Evolutionary conservation across 2,329 filamentous ascomycete species (phyloP).

Genomic region (Sporothrix mexicana): DNA sequence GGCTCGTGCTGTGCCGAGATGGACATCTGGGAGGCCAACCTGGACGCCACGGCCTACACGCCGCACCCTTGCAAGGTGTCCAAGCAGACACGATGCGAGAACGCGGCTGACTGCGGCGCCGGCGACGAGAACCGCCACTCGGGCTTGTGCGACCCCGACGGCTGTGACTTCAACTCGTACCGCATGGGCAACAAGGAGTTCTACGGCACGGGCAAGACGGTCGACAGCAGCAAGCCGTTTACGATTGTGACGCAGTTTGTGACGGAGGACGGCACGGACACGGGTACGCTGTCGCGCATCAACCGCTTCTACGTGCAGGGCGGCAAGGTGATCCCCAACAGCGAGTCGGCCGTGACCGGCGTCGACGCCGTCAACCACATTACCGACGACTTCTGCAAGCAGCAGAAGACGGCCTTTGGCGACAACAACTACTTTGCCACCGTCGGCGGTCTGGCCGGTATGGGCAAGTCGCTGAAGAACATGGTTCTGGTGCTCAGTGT

Average conservation of each 20-base stretch:
- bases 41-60: slow-evolving; percentile 62
- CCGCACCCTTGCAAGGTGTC: slow-evolving; percentile 61
- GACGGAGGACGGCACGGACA: slow-evolving; percentile 47
- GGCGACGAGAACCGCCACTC: slow-evolving; percentile 46
- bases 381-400: slow-evolving; percentile 60
- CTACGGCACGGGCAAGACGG: slow-evolving; percentile 56
- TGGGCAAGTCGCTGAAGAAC: slow-evolving; percentile 48
- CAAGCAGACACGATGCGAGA: slow-evolving; percentile 51
- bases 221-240: slow-evolving; percentile 63
- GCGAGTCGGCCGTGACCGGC: slow-evolving; percentile 45
- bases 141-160: slow-evolving; percentile 66
- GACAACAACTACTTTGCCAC: slow-evolving; percentile 57
- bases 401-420: slow-evolving; percentile 59
- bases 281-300: slow-evolving; percentile 56
- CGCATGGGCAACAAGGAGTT: slow-evolving; percentile 65
- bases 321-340: slow-evolving; percentile 57
- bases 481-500: slow-evolving; percentile 68
- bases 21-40: slow-evolving; percentile 68
- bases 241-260: slow-evolving; percentile 69
- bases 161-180: slow-evolving; percentile 70
- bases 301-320: slow-evolving; percentile 66
- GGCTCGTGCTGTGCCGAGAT: slow-evolving; percentile 65
- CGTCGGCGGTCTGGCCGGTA: slow-evolving; percentile 59
- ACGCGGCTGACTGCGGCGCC: slow-evolving; percentile 54
- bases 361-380: slow-evolving; percentile 47